phyloP scores from a whole-genome alignment of 768 basidiomycete species.

The Leccinum rimulosum region DNA sequence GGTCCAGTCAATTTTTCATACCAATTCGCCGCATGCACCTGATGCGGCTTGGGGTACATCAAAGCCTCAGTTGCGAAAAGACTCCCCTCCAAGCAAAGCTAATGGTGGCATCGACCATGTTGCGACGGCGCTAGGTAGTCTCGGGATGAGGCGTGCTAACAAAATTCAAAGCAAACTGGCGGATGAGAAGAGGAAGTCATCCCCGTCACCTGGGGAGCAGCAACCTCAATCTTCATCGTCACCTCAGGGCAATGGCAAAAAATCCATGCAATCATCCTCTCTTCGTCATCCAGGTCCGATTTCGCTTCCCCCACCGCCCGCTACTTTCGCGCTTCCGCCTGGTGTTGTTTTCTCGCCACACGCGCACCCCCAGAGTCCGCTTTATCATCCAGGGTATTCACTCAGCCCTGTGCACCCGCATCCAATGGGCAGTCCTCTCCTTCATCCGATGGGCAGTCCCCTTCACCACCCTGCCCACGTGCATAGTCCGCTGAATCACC shows the following conservation, averaged over 20 bases:
- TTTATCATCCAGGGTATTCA: slow-evolving; percentile 37
- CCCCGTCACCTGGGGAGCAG: slow-evolving; percentile 17
- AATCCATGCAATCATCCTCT: slow-evolving; percentile 25
- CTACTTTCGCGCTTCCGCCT: slow-evolving; percentile 42
- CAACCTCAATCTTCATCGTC: slow-evolving; percentile 11
- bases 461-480: slow-evolving; percentile 31
- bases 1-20: slow-evolving; percentile 17
- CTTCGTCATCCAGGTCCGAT: slow-evolving; percentile 71
- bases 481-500: slow-evolving; percentile 33
- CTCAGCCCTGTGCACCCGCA: slow-evolving; percentile 28
- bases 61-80: slow-evolving; percentile 15
- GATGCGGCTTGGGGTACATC: slow-evolving; percentile 17
- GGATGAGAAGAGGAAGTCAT: slow-evolving; percentile 25
- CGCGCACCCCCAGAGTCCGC: slow-evolving; percentile 37
- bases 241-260: slow-evolving; percentile 15
- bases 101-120: slow-evolving; percentile 22
- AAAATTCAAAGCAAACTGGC: slow-evolving; percentile 18
- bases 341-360: slow-evolving; percentile 34
- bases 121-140: slow-evolving; percentile 24
- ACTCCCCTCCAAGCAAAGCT: slow-evolving; percentile 7
- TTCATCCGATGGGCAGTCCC: slow-evolving; percentile 37
- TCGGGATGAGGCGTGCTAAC: slow-evolving; percentile 30
- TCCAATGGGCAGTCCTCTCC: slow-evolving; percentile 35
- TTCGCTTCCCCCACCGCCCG: slow-evolving; percentile 62
- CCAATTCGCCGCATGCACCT: slow-evolving; percentile 2